Conservation (phyloP, 2,329 filamentous ascomycete genomes). For the Aspergillus sp. region DNA sequence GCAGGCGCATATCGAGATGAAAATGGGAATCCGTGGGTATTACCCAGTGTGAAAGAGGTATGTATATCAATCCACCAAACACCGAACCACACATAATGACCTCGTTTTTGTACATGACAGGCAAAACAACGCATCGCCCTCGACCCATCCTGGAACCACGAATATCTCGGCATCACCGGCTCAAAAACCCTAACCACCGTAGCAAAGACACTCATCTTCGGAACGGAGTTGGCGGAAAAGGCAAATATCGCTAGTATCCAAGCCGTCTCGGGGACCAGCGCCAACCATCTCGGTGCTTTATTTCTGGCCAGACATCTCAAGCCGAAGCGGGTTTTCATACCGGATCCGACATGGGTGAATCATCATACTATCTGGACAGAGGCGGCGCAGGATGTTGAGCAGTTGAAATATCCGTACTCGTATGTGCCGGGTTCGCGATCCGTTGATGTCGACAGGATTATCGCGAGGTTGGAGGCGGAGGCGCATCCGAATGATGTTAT, state of each 20-base stretch:
- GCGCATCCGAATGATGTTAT: slow-evolving; percentile 74
- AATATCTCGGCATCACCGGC: too few relatives aligned
- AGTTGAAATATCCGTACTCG: slow-evolving; percentile 72
- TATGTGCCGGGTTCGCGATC: slow-evolving; percentile 56
- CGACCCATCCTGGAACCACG: slow-evolving; percentile 45
- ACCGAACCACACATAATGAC: background rate
- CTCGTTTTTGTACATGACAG: slow-evolving; percentile 1
- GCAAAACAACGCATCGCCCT: slow-evolving; percentile 64
- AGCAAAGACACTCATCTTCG: slow-evolving; percentile 67
- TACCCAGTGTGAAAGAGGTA: slow-evolving; percentile 32
- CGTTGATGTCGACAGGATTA: slow-evolving; percentile 44
- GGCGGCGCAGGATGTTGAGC: slow-evolving; percentile 28
- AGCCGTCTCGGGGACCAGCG: slow-evolving; percentile 90
- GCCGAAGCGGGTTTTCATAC: slow-evolving; percentile 69
- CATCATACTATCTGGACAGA: slow-evolving; percentile 79
- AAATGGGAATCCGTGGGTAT: slow-evolving; percentile 31
- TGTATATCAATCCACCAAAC: background rate
- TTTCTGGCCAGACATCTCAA: slow-evolving; percentile 81
- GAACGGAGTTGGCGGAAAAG: slow-evolving; percentile 66
- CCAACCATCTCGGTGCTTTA: slow-evolving; percentile 78
- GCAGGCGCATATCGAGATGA: slow-evolving; percentile 39
- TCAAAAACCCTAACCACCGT: slow-evolving; percentile 89
- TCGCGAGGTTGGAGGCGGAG: slow-evolving; percentile 74
- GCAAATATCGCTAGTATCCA: slow-evolving; percentile 63
- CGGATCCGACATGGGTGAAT: slow-evolving; percentile 89